Base-by-base conservation (phyloP, 257 asterid species). In the Fraxinus excelsior region DNA sequence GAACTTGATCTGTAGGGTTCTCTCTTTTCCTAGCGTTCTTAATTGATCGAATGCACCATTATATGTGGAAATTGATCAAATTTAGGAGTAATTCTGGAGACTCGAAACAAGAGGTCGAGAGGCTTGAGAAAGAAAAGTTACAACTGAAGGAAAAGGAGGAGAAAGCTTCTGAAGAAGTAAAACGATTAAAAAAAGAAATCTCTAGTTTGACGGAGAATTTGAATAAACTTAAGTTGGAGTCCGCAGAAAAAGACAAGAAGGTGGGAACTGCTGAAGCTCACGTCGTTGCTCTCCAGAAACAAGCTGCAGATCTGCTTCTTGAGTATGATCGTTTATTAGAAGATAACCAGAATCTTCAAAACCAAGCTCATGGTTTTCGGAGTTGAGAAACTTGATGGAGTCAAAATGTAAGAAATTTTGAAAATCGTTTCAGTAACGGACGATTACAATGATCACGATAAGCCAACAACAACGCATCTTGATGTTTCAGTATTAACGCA, bases 1-100 rank as follows among this genome's bases (percentile, higher is more conserved):
- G 16, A 42, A 4, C 74, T 77, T 70, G 62, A 82, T 72, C 53
- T 77, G 81, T 85, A 93, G 99, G 94, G 25, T 91, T 93, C 80
- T 88, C 91, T 66, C 89, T 95, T 78, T 95, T 90, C 77, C 97
- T 91, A 19, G 96, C 97, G 44, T 93, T 95, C 74, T 68, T 95
- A 72, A 91, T 93, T 35, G 99, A 95, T 25, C 97, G 99, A 16
- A 90, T 95, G 93, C 98, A 95, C 84, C 97, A 93, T 76, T 91
- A 93, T 86, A 82, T 93, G 51, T 87, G 81, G 35, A 93, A 95
- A 58, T 38, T 93, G 82, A 84, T 88, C 75, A 85, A 75, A 46
- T 35, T 91, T 68, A 86, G 97, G 80, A 82, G 91, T 85, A 82
- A 72, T 29, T 77, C 83, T 7, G 98, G 98, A 70, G 85, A 58